Conservation (phyloP, 1,284 basidiomycete genomes). For the Boletus sp. region DNA sequence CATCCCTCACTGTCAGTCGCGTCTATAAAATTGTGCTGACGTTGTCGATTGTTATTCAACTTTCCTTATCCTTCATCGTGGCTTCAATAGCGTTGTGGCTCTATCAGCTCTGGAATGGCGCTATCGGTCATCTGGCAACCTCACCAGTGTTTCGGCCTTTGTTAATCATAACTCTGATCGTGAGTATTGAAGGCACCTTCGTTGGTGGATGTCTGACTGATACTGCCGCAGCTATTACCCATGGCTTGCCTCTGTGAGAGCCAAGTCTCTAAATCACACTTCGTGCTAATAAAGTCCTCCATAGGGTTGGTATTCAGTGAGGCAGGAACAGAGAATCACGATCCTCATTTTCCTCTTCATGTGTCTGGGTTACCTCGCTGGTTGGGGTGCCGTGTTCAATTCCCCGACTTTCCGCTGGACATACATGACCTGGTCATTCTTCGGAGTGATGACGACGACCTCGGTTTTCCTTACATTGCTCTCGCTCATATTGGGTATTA, state of each 20-base stretch:
- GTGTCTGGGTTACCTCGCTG: slow-evolving; percentile 58
- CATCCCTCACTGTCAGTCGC: slow-evolving; percentile 69
- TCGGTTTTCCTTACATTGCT: slow-evolving; percentile 58
- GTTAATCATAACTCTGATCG: slow-evolving; percentile 55
- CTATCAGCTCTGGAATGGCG: slow-evolving; percentile 69
- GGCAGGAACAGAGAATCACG: slow-evolving; percentile 56
- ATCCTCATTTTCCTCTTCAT: slow-evolving; percentile 65
- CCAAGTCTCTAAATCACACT: neutral
- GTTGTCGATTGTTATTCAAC: slow-evolving; percentile 70
- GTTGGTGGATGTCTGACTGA: slow-evolving; percentile 9
- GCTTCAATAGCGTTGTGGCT: slow-evolving; percentile 70
- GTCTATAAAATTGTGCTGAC: slow-evolving; percentile 70
- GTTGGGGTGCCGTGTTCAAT: slow-evolving; percentile 71
- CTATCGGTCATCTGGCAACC: slow-evolving; percentile 52
- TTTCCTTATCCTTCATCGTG: slow-evolving; percentile 74
- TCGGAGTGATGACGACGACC: slow-evolving; percentile 57
- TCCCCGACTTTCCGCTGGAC: slow-evolving; percentile 73
- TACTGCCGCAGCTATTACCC: slow-evolving; percentile 53
- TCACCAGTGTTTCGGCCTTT: slow-evolving; percentile 53
- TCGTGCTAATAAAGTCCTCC: slow-evolving; percentile 13
- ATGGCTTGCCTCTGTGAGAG: slow-evolving; percentile 60
- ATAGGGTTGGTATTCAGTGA: slow-evolving; percentile 73
- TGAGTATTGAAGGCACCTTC: slow-evolving; percentile 38
- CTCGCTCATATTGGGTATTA: slow-evolving; percentile 58
- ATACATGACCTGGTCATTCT: slow-evolving; percentile 72